Evolutionary conservation across 805 yeast genomes (phyloP), one percentile per base, ranked within the genome.

Genomic region (Candida fluviatilis): DNA sequence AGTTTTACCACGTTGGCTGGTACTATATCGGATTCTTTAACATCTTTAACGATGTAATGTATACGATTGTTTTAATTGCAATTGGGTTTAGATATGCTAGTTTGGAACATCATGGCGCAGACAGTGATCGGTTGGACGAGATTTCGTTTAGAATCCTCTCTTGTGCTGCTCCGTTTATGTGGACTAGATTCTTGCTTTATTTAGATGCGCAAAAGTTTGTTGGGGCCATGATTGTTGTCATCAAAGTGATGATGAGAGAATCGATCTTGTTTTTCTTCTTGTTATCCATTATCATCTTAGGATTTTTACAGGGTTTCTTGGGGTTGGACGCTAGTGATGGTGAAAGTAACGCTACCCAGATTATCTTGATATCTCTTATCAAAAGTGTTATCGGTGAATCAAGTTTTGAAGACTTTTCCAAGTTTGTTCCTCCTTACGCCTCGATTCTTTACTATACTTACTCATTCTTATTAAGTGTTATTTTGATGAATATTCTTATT

Each of bases 281-380:
- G 47, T 66, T 88, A 39, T 64, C 73, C 6, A 75, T 87, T 40
- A 80, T 88, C 26, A 79, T 83, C 44, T 56, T 83, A 35, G 96
- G 96, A 0, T 88, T 88, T 60, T 63, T 86, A 39, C 96, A 88
- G 56, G 95, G 95, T 0, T 86, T 88, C 57, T 59, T 88, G 24
- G 96, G 95, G 10, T 67, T 88, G 38, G 96, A 88, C 60, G 82
- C 85, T 26, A 84, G 95, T 2, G 96, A 88, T 58, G 95, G 96
- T 47, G 78, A 75, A 45, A 68, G 83, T 41, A 93, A 87, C 47
- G 82, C 85, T 18, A 84, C 95, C 1, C 60, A 66, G 15, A 67
- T 76, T 24, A 80, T 86, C 36, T 58, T 86, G 32, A 63, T 77
- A 7, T 80, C 82, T 13, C 70, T 88, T 62, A 69, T 83, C 30